phyloP scores from a whole-genome alignment of 495 filamentous ascomycete genomes.

The Tuber brumale region DNA sequence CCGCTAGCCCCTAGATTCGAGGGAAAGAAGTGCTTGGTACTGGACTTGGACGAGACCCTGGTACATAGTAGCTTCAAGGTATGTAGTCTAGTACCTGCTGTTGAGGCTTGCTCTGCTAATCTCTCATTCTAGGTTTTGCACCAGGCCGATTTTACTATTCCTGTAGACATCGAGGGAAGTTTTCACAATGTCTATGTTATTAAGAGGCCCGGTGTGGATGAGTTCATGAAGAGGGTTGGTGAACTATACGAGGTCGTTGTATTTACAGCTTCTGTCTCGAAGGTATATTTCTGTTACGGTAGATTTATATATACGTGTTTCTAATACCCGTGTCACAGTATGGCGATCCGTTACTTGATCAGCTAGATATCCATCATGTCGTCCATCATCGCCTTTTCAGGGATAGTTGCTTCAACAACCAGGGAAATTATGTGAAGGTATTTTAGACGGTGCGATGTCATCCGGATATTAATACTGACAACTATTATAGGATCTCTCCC shows the following conservation, averaged over 20 bases:
- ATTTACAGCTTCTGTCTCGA: conserved; percentile 97
- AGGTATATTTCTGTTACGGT: conserved; percentile 51
- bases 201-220: conserved; percentile 92
- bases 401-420: conserved; percentile 98
- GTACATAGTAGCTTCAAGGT: conserved; percentile 99
- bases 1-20: conserved; percentile 68
- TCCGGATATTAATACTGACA: conserved; percentile 23
- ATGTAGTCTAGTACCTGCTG: conserved; percentile 28
- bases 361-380: conserved; percentile 93
- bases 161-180: conserved; percentile 97
- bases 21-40: conserved; percentile 85
- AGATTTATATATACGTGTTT: conserved; percentile 4
- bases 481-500: conserved; percentile 68
- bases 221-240: conserved; percentile 97
- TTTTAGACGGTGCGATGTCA: conserved; percentile 20
- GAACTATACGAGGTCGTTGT: conserved; percentile 98
- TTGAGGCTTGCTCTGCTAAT: conserved; percentile 37
- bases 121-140: conserved; percentile 67
- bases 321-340: conserved; percentile 55
- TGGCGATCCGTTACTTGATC: conserved; percentile 90
- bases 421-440: conserved; percentile 97
- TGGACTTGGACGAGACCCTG: conserved; percentile 96
- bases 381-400: conserved; percentile 95
- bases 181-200: conserved; percentile 99
- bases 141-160: conserved; percentile 98